Conservation (phyloP, 345 rosid species). For the Linum tenue region DNA sequence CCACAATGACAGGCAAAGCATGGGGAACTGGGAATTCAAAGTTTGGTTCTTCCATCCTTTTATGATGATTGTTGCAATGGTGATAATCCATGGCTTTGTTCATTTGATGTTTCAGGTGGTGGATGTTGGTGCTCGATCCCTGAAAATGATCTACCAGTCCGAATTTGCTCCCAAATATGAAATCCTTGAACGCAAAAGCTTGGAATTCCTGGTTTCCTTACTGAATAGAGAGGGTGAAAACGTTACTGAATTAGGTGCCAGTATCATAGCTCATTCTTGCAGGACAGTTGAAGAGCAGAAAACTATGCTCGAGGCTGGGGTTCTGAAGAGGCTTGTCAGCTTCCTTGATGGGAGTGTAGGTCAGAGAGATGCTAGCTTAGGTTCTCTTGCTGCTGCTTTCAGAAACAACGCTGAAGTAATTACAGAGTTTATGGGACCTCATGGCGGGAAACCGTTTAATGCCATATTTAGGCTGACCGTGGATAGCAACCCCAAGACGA, state of each 20-base stretch:
- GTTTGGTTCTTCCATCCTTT: neutral
- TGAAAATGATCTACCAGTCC: constrained; percentile 80
- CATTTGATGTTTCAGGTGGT: constrained; percentile 44
- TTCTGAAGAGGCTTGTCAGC: constrained; percentile 41
- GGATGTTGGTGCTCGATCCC: constrained; percentile 77
- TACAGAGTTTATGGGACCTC: constrained; percentile 35
- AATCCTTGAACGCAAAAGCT: constrained; percentile 47
- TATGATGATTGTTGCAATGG: neutral
- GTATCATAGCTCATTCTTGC: constrained; percentile 73
- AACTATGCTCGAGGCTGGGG: constrained; percentile 58
- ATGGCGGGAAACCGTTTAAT: constrained; percentile 45
- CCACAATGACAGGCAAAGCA: too few species aligned
- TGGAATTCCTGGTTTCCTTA: constrained; percentile 64
- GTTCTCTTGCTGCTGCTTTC: constrained; percentile 55
- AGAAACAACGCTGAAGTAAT: constrained; percentile 29
- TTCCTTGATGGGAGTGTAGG: constrained; percentile 69
- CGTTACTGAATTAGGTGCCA: constrained; percentile 74
- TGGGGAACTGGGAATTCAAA: too few species aligned
- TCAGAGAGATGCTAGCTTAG: constrained; percentile 75
- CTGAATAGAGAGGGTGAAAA: constrained; percentile 59
- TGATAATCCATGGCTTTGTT: neutral
- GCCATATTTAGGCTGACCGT: constrained; percentile 46
- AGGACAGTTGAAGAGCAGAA: constrained; percentile 51
- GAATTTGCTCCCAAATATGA: constrained; percentile 70
- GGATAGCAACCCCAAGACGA: constrained; percentile 58